phyloP scores from a whole-genome alignment of 768 basidiomycete genomes.

The Boletus coccyginus region DNA sequence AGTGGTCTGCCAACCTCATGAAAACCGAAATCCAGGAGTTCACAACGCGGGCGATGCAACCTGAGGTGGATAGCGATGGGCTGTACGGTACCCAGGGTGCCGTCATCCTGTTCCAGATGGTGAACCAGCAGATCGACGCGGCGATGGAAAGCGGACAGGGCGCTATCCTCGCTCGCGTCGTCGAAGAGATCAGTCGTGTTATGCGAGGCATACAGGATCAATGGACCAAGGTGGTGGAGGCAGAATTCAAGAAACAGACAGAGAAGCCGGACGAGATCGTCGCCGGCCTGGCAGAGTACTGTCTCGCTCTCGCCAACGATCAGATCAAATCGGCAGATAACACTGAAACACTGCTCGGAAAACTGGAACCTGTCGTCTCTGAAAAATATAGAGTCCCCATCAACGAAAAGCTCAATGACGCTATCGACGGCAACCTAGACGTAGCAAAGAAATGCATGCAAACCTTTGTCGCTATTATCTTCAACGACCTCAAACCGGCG shows the following conservation, averaged over 20 bases:
- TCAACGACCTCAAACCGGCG: constrained; percentile 90
- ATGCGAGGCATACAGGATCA: constrained; percentile 87
- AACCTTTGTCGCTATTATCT: constrained; percentile 89
- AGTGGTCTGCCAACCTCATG: constrained; percentile 95
- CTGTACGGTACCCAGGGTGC: constrained; percentile 90
- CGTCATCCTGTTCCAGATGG: constrained; percentile 96
- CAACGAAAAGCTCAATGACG: constrained; percentile 86
- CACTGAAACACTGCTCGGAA: constrained; percentile 78
- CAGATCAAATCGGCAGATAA: constrained; percentile 96
- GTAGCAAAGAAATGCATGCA: constrained; percentile 98
- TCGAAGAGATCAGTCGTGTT: constrained; percentile 83
- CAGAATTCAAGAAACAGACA: constrained; percentile 81
- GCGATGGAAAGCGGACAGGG: constrained; percentile 96
- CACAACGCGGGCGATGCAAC: constrained; percentile 75
- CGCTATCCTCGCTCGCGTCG: constrained; percentile 85
- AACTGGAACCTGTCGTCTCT: constrained; percentile 89
- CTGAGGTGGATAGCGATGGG: constrained; percentile 86
- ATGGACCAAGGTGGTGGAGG: constrained; percentile 81
- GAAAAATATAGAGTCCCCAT: constrained; percentile 87
- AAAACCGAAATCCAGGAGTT: constrained; percentile 87
- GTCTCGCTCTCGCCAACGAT: constrained; percentile 96
- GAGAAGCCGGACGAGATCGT: constrained; percentile 88
- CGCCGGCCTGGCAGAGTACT: constrained; percentile 91
- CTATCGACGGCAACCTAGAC: constrained; percentile 97
- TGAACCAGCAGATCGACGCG: constrained; percentile 93